Evolutionary conservation across 768 basidiomycete genomes (phyloP).

Genomic region (Heimioporus sp.): DNA sequence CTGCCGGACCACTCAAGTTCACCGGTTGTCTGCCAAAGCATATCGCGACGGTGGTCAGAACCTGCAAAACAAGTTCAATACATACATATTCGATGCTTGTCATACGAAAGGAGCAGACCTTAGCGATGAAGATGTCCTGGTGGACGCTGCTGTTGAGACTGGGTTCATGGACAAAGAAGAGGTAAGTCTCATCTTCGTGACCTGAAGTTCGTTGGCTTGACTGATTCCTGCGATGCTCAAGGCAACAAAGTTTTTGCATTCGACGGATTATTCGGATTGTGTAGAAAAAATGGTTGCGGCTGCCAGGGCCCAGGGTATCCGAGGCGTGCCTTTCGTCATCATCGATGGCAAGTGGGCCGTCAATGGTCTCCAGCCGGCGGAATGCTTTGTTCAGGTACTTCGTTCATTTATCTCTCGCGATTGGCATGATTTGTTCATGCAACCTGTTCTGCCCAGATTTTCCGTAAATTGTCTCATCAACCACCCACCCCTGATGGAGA

Average conservation of each 20-base stretch:
- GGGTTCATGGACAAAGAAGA: conserved; percentile 37
- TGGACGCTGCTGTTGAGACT: conserved; percentile 31
- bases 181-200: conserved; percentile 17
- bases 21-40: conserved; percentile 44
- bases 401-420: background rate
- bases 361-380: conserved; percentile 41
- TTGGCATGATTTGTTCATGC: background rate
- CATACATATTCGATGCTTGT: conserved; percentile 38
- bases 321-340: conserved; percentile 51
- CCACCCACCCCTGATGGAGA: conserved; percentile 2
- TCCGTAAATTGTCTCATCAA: conserved; percentile 27
- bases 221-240: conserved; percentile 7
- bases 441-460: conserved; percentile 17
- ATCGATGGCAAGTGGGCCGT: conserved; percentile 45
- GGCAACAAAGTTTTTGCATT: conserved; percentile 39
- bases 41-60: conserved; percentile 35
- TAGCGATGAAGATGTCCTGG: conserved; percentile 33
- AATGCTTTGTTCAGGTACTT: conserved; percentile 37
- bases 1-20: conserved; percentile 37
- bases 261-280: conserved; percentile 36
- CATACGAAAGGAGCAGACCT: conserved; percentile 36
- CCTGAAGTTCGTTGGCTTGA: background rate
- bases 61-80: conserved; percentile 36
- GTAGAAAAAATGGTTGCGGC: conserved; percentile 38
- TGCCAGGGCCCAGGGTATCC: conserved; percentile 41